Evolutionary conservation across 371 early-diverging fungal species (phyloP).

Genomic region (Amoeboaphelidium protococcarum): DNA sequence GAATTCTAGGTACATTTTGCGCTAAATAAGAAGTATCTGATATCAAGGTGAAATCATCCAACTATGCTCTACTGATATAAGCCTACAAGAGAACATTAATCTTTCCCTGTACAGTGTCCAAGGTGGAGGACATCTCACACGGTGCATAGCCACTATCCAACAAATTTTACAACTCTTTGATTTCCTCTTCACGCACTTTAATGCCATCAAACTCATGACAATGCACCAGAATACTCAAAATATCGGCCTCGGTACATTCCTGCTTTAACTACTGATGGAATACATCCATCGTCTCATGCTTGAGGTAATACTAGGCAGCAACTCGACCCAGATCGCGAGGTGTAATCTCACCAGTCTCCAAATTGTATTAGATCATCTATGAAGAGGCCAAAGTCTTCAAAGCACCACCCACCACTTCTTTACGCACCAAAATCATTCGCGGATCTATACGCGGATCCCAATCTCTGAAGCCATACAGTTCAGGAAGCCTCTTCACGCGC

Average conservation of each 20-base stretch:
- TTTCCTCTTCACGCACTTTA: conserved; percentile 86
- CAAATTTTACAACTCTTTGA: conserved; percentile 65
- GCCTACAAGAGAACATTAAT: conserved; percentile 82
- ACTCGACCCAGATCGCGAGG: conserved; percentile 83
- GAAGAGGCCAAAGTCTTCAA: neutral
- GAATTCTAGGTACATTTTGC: conserved; percentile 72
- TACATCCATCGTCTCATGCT: conserved; percentile 60
- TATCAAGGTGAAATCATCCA: conserved; percentile 81
- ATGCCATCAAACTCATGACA: conserved; percentile 83
- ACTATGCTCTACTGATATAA: conserved; percentile 63
- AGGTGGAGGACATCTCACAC: conserved; percentile 73
- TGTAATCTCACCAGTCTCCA: conserved; percentile 56
- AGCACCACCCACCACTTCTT: neutral
- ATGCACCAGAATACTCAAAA: conserved; percentile 65
- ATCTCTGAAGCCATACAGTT: conserved; percentile 44
- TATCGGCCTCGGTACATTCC: conserved; percentile 47
- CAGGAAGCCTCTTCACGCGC: conserved; percentile 71
- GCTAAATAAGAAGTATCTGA: conserved; percentile 90
- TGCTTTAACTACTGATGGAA: conserved; percentile 81
- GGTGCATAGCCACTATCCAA: conserved; percentile 84
- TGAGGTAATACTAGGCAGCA: conserved; percentile 81
- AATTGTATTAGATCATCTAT: conserved; percentile 81
- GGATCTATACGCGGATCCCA: conserved; percentile 49
- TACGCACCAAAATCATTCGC: conserved; percentile 34
- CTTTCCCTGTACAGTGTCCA: conserved; percentile 72